phyloP scores from a whole-genome alignment of 345 rosid species.

The Carallia brachiata region DNA sequence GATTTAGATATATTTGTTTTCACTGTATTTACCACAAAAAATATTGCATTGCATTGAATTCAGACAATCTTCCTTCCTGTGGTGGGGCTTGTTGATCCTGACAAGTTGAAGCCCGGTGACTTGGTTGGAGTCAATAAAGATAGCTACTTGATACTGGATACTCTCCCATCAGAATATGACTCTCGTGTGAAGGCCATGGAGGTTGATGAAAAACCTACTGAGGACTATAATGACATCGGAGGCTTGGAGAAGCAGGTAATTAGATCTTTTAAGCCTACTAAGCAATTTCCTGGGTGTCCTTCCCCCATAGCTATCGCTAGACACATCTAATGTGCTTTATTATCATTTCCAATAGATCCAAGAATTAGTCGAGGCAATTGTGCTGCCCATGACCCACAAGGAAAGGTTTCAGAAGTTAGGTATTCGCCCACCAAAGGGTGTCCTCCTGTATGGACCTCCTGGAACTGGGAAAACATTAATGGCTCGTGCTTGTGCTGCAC shows the following conservation, averaged over 20 bases:
- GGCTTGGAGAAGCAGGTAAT: constrained; percentile 93
- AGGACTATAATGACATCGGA: constrained; percentile 97
- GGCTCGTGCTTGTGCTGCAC: constrained; percentile 99
- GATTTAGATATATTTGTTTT: too few relatives aligned
- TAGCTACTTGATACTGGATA: constrained; percentile 90
- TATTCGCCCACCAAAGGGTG: constrained; percentile 97
- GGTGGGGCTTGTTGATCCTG: constrained; percentile 97
- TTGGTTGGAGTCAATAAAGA: constrained; percentile 98
- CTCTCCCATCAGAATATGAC: constrained; percentile 95
- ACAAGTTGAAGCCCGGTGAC: constrained; percentile 94
- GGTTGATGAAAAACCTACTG: constrained; percentile 98
- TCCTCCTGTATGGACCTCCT: constrained; percentile 96
- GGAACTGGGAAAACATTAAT: constrained; percentile 98
- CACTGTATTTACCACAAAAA: too few relatives aligned
- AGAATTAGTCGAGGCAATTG: constrained; percentile 99
- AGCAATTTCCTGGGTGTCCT: background rate
- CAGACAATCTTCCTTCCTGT: constrained; percentile 98
- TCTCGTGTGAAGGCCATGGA: constrained; percentile 99
- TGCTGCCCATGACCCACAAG: constrained; percentile 96
- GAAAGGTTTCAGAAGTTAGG: constrained; percentile 93
- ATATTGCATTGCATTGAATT: constrained; percentile 6
- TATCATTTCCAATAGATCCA: constrained; percentile 61
- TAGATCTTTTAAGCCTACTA: background rate
- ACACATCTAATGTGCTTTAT: background rate
- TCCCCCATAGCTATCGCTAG: background rate